Percentiles rank a stretch among this genome's conserved stretches.
phyloP scores from a whole-genome alignment of 1,284 basidiomycete species.

The Moesziomyces antarcticus region DNA sequence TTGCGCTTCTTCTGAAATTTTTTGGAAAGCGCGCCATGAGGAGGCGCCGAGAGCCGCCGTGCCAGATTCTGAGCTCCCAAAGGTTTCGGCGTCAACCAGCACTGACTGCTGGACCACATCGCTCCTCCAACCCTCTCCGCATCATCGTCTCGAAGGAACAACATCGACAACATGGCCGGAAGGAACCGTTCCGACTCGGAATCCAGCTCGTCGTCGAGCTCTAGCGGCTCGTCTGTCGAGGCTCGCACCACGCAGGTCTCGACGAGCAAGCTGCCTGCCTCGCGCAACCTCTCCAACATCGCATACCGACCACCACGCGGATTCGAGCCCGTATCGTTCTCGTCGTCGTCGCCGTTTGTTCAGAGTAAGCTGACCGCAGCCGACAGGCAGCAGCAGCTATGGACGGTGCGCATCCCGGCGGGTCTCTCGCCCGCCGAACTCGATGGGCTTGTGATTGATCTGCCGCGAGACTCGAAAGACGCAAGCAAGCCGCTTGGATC shows the following conservation, averaged over 20 bases:
- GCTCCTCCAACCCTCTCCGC: not conserved
- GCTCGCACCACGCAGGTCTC: constrained; percentile 26
- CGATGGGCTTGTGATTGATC: constrained; percentile 37
- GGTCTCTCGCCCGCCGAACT: constrained; percentile 38
- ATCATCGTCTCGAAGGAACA: not conserved
- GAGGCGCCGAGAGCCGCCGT: not conserved
- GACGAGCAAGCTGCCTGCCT: constrained; percentile 26
- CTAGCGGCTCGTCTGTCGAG: constrained; percentile 34
- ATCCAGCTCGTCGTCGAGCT: constrained; percentile 39
- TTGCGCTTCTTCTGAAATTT: constrained; percentile 13
- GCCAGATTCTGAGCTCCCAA: not conserved
- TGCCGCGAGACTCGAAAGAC: constrained; percentile 24
- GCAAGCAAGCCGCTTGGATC: constrained; percentile 22
- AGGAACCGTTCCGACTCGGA: constrained; percentile 37
- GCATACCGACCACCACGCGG: constrained; percentile 43
- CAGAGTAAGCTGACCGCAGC: constrained; percentile 26
- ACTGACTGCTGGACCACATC: not conserved
- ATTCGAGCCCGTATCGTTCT: constrained; percentile 35
- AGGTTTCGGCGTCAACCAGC: not conserved
- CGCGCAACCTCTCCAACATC: constrained; percentile 33
- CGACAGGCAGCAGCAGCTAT: constrained; percentile 28
- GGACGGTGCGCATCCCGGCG: constrained; percentile 42
- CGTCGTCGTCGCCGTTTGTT: constrained; percentile 12
- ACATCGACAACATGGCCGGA: constrained; percentile 15
- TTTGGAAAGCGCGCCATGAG: constrained; percentile 11